A percentile compares a stretch with the other conserved stretches of the same genome.
Evolutionary conservation across 768 basidiomycete species (phyloP).

Genomic region (Leccinum ochraceum): DNA sequence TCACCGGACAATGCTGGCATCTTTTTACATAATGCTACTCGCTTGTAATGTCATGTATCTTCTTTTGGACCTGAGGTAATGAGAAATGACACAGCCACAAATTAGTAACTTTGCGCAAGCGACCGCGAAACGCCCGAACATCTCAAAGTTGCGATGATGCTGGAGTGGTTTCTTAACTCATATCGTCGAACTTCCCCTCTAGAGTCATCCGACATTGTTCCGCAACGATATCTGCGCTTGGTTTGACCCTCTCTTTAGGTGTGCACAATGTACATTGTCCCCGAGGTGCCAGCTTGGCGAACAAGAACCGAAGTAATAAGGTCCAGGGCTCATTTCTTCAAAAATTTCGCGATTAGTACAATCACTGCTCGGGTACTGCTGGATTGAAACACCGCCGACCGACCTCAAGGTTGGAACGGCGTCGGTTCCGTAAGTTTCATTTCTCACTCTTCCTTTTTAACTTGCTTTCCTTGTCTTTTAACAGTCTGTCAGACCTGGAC

Average conservation of each 20-base stretch:
- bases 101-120: neutral
- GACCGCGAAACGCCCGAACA: neutral
- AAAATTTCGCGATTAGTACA: neutral
- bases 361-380: neutral
- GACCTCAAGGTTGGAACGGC: neutral
- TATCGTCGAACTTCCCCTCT: too few species aligned
- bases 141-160: too few species aligned
- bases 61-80: neutral
- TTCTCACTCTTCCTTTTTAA: neutral
- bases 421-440: neutral
- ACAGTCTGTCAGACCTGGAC: neutral
- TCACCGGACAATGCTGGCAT: neutral
- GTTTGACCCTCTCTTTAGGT: neutral
- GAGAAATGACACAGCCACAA: neutral
- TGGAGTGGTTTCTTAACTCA: too few species aligned
- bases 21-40: neutral
- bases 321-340: neutral
- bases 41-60: slow-evolving; percentile 18
- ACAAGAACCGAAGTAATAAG: neutral
- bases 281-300: neutral
- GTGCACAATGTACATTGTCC: neutral
- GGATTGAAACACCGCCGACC: slow-evolving; percentile 3
- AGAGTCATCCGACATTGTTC: neutral
- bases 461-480: neutral
- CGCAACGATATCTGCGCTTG: neutral